Base-by-base conservation (phyloP, 78 protist genomes). In the Dictyostelium citrinum region DNA sequence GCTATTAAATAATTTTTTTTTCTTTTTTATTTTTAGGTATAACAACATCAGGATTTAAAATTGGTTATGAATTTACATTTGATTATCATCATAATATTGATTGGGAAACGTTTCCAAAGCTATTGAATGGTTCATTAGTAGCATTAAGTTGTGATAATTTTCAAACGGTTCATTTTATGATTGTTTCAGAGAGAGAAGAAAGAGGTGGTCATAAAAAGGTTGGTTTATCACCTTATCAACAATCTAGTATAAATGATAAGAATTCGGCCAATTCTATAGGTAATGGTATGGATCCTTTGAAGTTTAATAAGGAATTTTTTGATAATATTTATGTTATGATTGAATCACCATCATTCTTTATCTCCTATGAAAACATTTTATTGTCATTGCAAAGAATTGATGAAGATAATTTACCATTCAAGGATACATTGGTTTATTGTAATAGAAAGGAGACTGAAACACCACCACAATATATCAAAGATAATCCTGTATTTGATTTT, bases 61-160 rank as follows among this genome's bases (percentile, higher is more conserved):
- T 90, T 10, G 83, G 80, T 39, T 90, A 49, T 37, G 55, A 24
- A 9, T 29, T 90, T 31, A 24, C 33, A 9, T 90, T 90, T 83
- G 49, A 64, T 16, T 70, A 76, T 39, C 58, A 81, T n/a, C 4
- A 37, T 37, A 9, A 14, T 3, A 41, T 90, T n/a, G 51, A 45
- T 37, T 90, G 95, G 95, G 80, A 67, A 35, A 82, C 80, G 5
- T 46, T 29, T 49, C 71, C 84, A 46, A 79, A 45, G 35, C 17
- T 90, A n/a, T 33, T 90, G 7, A 83, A 41, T 27, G 95, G 95
- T 8, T 90, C 95, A 22, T 81, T 90, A 74, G 81, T 90, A 20
- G 75, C 72, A 5, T 31, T 90, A 16, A 29, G 49, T 43, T 45
- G 72, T 70, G 95, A 90, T 49, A 16, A 33, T 14, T 90, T 90